phyloP scores from a whole-genome alignment of 139 green algal genomes.

The Nannochloris sp. region DNA sequence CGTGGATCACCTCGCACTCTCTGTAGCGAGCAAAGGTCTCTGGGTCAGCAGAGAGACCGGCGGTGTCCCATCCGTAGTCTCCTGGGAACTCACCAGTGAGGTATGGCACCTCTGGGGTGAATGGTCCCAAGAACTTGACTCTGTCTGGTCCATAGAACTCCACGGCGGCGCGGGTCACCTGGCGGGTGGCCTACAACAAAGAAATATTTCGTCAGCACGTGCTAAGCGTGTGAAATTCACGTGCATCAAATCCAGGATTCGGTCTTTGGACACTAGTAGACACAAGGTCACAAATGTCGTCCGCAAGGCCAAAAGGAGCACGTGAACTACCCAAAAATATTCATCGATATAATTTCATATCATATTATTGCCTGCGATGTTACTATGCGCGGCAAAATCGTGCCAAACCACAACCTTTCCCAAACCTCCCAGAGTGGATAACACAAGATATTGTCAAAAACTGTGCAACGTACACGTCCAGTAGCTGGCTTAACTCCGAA shows the following conservation, averaged over 20 bases:
- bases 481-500: constrained; percentile 2
- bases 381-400: neutral
- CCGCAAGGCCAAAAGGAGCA: too few species aligned
- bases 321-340: too few species aligned
- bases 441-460: neutral
- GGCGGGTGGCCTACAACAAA: constrained; percentile 30
- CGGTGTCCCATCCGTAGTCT: constrained; percentile 94
- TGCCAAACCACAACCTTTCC: neutral
- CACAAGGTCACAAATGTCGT: too few species aligned
- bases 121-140: constrained; percentile 66
- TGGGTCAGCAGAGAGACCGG: constrained; percentile 86
- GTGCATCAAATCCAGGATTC: neutral
- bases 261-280: too few species aligned
- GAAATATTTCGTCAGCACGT: neutral
- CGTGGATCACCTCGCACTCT: constrained; percentile 95
- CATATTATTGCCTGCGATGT: too few species aligned
- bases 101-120: constrained; percentile 55
- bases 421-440: too few species aligned
- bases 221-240: neutral
- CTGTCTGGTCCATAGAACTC: constrained; percentile 44
- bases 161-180: constrained; percentile 31
- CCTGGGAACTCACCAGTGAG: constrained; percentile 80
- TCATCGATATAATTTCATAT: too few species aligned
- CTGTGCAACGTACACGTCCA: constrained; percentile 1
- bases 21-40: constrained; percentile 81